Base-by-base conservation (phyloP, 2,329 filamentous ascomycete genomes). In the Decorospora gaudefroyi region DNA sequence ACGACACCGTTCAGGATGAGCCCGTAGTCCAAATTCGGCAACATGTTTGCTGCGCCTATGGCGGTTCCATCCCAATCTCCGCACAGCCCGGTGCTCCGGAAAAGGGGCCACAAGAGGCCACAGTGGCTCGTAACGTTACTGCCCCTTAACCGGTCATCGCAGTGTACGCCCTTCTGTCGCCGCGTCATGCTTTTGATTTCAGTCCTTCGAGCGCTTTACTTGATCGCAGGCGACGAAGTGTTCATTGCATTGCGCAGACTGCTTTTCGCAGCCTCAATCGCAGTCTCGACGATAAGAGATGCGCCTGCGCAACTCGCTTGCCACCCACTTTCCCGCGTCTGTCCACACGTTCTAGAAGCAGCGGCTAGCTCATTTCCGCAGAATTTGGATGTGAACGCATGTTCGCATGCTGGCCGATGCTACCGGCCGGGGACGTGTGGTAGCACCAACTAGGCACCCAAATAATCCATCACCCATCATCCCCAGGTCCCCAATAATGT, bases 321-420 rank as follows among this genome's bases (percentile, higher is more conserved):
- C 42, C 29, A 45, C 23, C 26, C 30, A 25, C 38, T 26, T 33
- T 45, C 39, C 27, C 25, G 31, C 11, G 33, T 37, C 34, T 28
- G 34, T 21, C 29, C 29, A 49, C 28, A 33, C 37, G 36, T 50
- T 49, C 42, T 34, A 48, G 43, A 53, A 55, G 49, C 53, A 41
- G 49, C 49, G 38, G 51, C 54, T 55, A 42, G 35, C 40, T 41
- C 42, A 34, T 42, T 55, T 41, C 35, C 51, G 49, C 42, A 48
- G 18, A 31, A 32, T 40, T 44, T 41, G 38, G 41, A 43, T 39
- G 38, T 41, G 32, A 29, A 34, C 21, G 34, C 29, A 26, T 40
- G 51, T 46, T 40, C 54, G 49, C 54, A 55, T 51, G 36, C 34
- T 57, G 54, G 54, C 27, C 39, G 49, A 46, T 51, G 54, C n/a